These are phyloP conservation scores for Quaeritorhiza haematococci DNA, from an alignment of 371 early-diverging fungal species.

Conservation along the genomic window DNA sequence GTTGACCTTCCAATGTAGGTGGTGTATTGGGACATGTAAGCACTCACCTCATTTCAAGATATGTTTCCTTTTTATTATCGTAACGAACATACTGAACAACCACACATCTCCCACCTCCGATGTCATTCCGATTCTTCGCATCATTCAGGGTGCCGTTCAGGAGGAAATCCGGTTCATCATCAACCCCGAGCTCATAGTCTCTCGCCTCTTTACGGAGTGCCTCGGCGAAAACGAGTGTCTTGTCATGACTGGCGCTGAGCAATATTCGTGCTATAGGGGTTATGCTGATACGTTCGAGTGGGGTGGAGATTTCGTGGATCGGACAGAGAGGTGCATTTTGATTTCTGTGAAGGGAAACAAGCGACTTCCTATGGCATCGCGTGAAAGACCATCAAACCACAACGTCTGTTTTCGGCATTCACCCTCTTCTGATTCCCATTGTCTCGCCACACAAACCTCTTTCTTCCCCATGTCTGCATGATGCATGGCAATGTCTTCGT, in stretches of 20 bases:
- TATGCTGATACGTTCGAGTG: slow-evolving; percentile 46
- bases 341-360: no score
- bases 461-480: neutral
- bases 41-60: no score
- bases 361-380: neutral
- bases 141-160: slow-evolving; percentile 48
- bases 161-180: slow-evolving; percentile 57
- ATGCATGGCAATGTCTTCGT: no score
- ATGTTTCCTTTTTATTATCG: no score
- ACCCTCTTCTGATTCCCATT: neutral
- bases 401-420: no score
- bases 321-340: slow-evolving; percentile 8
- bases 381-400: neutral
- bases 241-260: slow-evolving; percentile 44
- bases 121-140: no score
- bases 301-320: slow-evolving; percentile 33
- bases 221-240: slow-evolving; percentile 45
- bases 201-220: slow-evolving; percentile 41
- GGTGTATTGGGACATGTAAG: slow-evolving; percentile 16
- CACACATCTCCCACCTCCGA: neutral
- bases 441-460: no score
- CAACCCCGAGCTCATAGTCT: slow-evolving; percentile 49
- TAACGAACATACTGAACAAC: no score
- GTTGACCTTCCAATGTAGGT: no score
- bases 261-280: slow-evolving; percentile 46